These are phyloP conservation scores for Fomitopsis pulvina DNA, from an alignment of 768 basidiomycete genomes.

Conservation along the genomic window DNA sequence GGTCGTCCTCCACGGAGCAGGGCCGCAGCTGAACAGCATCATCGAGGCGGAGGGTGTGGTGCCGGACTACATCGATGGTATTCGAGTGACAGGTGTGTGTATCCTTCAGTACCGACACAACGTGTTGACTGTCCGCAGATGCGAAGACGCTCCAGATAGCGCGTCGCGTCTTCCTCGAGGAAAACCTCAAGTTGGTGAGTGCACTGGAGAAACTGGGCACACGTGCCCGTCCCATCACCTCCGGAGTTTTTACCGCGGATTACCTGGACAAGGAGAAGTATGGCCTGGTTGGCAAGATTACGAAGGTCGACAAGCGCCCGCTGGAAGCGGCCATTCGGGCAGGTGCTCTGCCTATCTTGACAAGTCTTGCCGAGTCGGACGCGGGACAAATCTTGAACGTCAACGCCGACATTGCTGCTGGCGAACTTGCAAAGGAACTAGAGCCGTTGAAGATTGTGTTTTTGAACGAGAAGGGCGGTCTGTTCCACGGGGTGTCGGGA, in stretches of 20 bases:
- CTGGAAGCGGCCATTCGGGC: conserved; percentile 96
- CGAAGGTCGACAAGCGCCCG: conserved; percentile 90
- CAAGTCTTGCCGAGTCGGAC: conserved; percentile 86
- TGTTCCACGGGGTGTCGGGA: conserved; percentile 96
- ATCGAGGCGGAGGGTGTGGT: conserved; percentile 89
- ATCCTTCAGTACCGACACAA: background rate
- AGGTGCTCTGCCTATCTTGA: conserved; percentile 93
- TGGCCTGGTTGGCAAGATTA: conserved; percentile 93
- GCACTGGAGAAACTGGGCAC: conserved; percentile 94
- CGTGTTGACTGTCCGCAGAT: conserved; percentile 40
- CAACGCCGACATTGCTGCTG: conserved; percentile 97
- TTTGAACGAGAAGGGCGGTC: conserved; percentile 95
- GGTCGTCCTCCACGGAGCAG: conserved; percentile 93
- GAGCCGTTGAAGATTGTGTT: conserved; percentile 99
- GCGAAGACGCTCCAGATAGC: conserved; percentile 93
- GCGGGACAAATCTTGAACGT: conserved; percentile 99
- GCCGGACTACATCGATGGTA: conserved; percentile 96
- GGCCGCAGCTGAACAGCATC: conserved; percentile 91
- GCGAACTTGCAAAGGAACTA: conserved; percentile 94
- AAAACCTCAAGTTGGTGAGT: conserved; percentile 91
- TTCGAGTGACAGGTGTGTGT: conserved; percentile 83
- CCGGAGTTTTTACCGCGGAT: conserved; percentile 95
- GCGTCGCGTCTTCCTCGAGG: conserved; percentile 93
- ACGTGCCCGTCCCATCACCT: conserved; percentile 94
- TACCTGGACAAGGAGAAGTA: conserved; percentile 95